Evolutionary conservation across 306 rosid genomes (phyloP).

Genomic region (Gastrolobium bilobum): DNA sequence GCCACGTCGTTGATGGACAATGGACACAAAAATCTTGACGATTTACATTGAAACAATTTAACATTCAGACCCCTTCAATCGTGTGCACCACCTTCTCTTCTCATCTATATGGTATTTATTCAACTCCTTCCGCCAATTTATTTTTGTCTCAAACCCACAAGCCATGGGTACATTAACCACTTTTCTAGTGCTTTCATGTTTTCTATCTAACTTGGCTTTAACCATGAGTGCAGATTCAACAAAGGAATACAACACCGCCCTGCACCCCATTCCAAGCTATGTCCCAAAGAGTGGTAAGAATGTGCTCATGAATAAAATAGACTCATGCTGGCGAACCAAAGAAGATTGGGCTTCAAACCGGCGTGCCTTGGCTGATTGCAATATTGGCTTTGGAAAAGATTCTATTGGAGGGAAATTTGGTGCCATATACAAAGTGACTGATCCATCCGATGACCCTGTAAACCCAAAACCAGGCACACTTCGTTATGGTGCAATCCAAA

Average conservation of each 20-base stretch:
- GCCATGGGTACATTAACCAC: conserved; percentile 59
- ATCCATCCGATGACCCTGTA: conserved; percentile 67
- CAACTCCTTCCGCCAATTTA: neutral
- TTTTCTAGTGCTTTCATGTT: conserved; percentile 48
- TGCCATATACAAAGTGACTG: conserved; percentile 64
- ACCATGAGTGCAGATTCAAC: conserved; percentile 45
- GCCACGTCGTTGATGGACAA: conserved; percentile 58
- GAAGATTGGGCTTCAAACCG: conserved; percentile 75
- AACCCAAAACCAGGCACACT: conserved; percentile 78
- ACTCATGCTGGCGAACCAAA: conserved; percentile 73
- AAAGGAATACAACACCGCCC: neutral
- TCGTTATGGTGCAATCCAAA: conserved; percentile 81
- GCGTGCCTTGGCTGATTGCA: conserved; percentile 70
- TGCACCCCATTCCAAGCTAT: conserved; percentile 43
- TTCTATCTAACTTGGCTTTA: conserved; percentile 51
- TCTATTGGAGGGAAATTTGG: conserved; percentile 82
- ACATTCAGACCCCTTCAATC: conserved; percentile 51
- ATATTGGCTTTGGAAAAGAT: conserved; percentile 73
- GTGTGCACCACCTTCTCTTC: conserved; percentile 67
- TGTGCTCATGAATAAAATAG: conserved; percentile 63
- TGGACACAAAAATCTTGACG: conserved; percentile 28
- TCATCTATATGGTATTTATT: conserved; percentile 20
- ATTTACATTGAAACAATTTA: conserved; percentile 26
- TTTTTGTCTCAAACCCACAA: conserved; percentile 9
- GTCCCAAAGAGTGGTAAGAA: conserved; percentile 23